These are phyloP conservation scores for Vitis hybrid DNA, from an alignment of 177 flowering plant species.

Conservation along the genomic window DNA sequence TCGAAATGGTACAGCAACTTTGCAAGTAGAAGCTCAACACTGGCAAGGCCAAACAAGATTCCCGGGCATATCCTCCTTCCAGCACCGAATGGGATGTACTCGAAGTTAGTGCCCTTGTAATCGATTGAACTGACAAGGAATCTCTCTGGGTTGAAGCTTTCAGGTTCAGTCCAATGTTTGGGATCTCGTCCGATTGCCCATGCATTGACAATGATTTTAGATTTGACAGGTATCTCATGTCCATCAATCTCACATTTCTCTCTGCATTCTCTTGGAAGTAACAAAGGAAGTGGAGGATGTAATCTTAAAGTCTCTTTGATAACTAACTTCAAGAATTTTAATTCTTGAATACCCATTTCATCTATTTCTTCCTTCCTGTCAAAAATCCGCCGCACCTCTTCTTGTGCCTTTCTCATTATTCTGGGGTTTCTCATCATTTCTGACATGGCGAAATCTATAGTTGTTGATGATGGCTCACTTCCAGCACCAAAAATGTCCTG, in stretches of 20 bases:
- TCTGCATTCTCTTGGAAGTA: slow-evolving; percentile 39
- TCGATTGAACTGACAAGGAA: slow-evolving; percentile 27
- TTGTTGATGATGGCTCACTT: slow-evolving; percentile 40
- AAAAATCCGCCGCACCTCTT: slow-evolving; percentile 36
- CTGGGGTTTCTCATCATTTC: slow-evolving; percentile 40
- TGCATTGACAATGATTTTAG: slow-evolving; percentile 35
- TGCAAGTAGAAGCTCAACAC: slow-evolving; percentile 11
- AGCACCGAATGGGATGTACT: slow-evolving; percentile 17
- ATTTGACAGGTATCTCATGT: slow-evolving; percentile 37
- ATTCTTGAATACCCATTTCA: slow-evolving; percentile 20
- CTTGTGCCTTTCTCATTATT: slow-evolving; percentile 42
- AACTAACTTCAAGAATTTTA: slow-evolving; percentile 31
- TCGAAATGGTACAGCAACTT: slow-evolving; percentile 15
- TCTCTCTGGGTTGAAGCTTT: slow-evolving; percentile 45
- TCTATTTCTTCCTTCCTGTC: slow-evolving; percentile 12
- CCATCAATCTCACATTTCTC: slow-evolving; percentile 37
- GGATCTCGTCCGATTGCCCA: slow-evolving; percentile 53
- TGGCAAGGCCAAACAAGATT: slow-evolving; percentile 1
- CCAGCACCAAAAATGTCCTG: slow-evolving; percentile 28
- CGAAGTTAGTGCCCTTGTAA: slow-evolving; percentile 25
- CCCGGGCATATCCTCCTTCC: slow-evolving; percentile 20
- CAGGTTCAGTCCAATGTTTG: slow-evolving; percentile 34
- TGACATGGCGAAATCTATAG: slow-evolving; percentile 44
- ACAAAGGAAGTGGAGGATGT: slow-evolving; percentile 38
- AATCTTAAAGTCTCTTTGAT: slow-evolving; percentile 45